A percentile compares a stretch with the other conserved stretches of the same genome.
Evolutionary conservation across 2,329 filamentous ascomycete genomes (phyloP).

Genomic region (Aspergillus sp.): DNA sequence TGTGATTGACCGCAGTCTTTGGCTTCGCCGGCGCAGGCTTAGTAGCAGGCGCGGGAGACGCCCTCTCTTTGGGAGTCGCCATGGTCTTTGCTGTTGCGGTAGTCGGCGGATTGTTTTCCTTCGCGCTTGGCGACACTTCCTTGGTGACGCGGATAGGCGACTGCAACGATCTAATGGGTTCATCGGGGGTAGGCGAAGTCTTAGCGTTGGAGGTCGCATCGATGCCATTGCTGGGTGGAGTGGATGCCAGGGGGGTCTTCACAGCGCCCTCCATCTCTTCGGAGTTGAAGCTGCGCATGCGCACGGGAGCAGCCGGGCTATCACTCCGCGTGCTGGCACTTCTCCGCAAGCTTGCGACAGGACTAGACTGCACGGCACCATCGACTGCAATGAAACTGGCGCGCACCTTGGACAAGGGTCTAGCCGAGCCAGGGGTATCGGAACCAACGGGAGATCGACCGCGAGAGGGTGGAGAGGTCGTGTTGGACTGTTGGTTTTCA

Average conservation of each 20-base stretch:
- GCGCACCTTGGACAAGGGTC: slow-evolving; percentile 71
- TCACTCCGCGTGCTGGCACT: slow-evolving; percentile 39
- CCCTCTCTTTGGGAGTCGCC: not conserved
- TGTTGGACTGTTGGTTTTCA: slow-evolving; percentile 64
- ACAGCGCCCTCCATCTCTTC: slow-evolving; percentile 30
- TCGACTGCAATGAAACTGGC: slow-evolving; percentile 75
- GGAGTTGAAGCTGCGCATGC: slow-evolving; percentile 31
- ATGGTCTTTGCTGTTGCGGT: slow-evolving; percentile 6
- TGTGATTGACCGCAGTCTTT: slow-evolving; percentile 12
- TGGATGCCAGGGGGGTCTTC: slow-evolving; percentile 26
- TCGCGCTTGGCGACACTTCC: slow-evolving; percentile 13
- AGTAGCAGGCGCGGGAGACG: slow-evolving; percentile 4
- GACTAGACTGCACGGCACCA: slow-evolving; percentile 42
- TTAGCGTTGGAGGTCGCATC: slow-evolving; percentile 16
- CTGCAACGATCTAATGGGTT: not conserved
- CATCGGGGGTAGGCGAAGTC: slow-evolving; percentile 3
- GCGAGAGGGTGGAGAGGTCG: slow-evolving; percentile 64
- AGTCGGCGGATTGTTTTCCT: slow-evolving; percentile 15
- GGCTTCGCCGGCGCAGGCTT: slow-evolving; percentile 17
- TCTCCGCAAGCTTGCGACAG: slow-evolving; percentile 39
- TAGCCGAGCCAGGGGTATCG: slow-evolving; percentile 41
- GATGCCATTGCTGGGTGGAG: slow-evolving; percentile 25
- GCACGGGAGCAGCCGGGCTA: slow-evolving; percentile 25
- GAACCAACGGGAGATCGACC: slow-evolving; percentile 64
- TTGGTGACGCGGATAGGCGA: slow-evolving; percentile 3